Conservation (phyloP, 169 alveolate species). For the Sarcocystis neurona region DNA sequence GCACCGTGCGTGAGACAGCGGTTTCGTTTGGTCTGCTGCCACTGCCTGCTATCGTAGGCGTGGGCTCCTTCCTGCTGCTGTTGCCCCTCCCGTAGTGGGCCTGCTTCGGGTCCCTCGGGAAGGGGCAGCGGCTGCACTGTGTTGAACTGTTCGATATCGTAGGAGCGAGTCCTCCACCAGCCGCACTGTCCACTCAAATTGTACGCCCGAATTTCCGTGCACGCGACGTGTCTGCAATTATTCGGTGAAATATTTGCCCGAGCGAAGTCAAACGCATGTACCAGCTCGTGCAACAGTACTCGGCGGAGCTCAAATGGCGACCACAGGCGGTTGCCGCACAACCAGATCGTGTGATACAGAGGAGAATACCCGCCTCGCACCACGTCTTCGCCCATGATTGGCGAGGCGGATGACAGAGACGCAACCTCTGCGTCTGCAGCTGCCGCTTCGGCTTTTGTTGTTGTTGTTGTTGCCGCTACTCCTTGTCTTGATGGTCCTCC, state of each 20-base stretch:
- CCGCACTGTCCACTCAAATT: conserved; percentile 76
- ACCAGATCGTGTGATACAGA: conserved; percentile 72
- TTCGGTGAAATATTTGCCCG: conserved; percentile 72
- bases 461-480: no score
- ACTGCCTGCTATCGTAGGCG: background rate
- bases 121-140: conserved; percentile 62
- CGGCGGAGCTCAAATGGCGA: conserved; percentile 69
- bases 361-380: conserved; percentile 72
- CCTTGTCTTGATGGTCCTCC: no score
- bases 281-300: conserved; percentile 73
- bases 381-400: conserved; percentile 42
- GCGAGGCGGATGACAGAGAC: no score
- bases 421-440: no score
- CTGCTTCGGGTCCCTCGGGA: conserved; percentile 44
- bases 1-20: conserved; percentile 12
- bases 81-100: conserved; percentile 55
- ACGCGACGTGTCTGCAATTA: conserved; percentile 74
- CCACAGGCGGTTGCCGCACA: conserved; percentile 72
- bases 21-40: conserved; percentile 28
- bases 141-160: conserved; percentile 49
- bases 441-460: no score
- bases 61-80: background rate
- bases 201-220: conserved; percentile 77
- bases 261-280: conserved; percentile 79
- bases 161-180: conserved; percentile 64